Conservation (phyloP, 1,139 yeast genomes). For the Casaregolazyma suthepensis region DNA sequence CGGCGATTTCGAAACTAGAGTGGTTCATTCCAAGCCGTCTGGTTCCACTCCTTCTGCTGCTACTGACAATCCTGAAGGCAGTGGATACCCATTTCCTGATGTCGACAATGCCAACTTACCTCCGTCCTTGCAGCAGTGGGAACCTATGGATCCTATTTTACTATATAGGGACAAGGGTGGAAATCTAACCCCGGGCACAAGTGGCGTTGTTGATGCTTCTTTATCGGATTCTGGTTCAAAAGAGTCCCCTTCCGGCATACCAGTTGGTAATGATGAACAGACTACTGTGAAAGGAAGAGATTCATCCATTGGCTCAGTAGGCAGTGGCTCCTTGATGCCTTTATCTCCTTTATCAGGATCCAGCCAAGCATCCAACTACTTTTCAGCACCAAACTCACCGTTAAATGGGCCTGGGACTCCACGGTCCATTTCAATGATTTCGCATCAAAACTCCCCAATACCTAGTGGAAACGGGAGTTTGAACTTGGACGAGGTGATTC, state of each 20-base stretch:
- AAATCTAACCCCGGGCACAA: constrained; percentile 16
- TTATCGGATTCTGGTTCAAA: neutral
- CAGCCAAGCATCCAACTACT: neutral
- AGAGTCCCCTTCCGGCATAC: neutral
- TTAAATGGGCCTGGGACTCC: constrained; percentile 12
- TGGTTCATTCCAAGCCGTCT: neutral
- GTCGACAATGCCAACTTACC: constrained; percentile 23
- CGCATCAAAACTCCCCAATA: constrained; percentile 11
- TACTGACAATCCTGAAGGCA: constrained; percentile 5
- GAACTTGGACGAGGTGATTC: constrained; percentile 76
- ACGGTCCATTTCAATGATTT: constrained; percentile 14
- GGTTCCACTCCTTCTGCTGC: constrained; percentile 8
- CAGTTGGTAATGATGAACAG: neutral
- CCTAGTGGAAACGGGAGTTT: constrained; percentile 6
- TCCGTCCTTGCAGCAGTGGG: constrained; percentile 29
- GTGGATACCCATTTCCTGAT: constrained; percentile 22
- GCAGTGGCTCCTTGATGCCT: neutral
- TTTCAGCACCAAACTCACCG: constrained; percentile 10
- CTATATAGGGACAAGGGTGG: constrained; percentile 26
- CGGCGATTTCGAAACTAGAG: neutral
- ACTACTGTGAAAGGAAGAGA: neutral
- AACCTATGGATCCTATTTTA: constrained; percentile 31
- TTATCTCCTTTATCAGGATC: constrained; percentile 1
- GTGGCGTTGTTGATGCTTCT: neutral
- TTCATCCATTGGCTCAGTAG: neutral